Percentiles rank a stretch among this genome's conserved stretches.
Evolutionary conservation across 1,139 yeast species (phyloP).

Genomic region (Geotrichum candidum): DNA sequence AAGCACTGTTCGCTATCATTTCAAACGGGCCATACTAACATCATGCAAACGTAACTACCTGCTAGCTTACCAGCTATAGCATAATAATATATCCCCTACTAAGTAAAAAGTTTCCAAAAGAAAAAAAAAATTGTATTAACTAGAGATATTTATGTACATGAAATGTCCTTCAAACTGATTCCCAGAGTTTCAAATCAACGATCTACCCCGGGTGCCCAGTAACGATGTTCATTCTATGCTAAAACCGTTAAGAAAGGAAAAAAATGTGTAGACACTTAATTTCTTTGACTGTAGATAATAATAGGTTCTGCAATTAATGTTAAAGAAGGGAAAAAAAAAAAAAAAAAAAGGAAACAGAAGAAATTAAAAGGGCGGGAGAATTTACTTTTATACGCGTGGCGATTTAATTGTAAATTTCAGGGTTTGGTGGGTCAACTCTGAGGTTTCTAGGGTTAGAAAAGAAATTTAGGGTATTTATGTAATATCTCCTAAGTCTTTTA

Average conservation of each 20-base stretch:
- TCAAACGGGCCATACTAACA: too few relatives aligned
- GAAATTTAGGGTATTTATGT: too few relatives aligned
- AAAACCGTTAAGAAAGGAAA: constrained; percentile 5
- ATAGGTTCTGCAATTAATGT: constrained; percentile 6
- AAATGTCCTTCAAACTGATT: constrained; percentile 30
- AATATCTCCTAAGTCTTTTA: too few relatives aligned
- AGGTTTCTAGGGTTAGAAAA: not conserved
- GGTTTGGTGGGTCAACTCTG: not conserved
- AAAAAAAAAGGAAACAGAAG: not conserved
- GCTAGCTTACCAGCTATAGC: too few relatives aligned
- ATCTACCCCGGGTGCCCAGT: constrained; percentile 37
- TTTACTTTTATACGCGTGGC: not conserved
- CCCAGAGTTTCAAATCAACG: constrained; percentile 31
- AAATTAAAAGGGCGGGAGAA: not conserved
- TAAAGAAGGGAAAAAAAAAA: not conserved
- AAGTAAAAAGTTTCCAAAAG: not conserved
- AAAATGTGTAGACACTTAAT: constrained; percentile 19
- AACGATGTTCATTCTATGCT: constrained; percentile 26
- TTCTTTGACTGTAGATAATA: constrained; percentile 9
- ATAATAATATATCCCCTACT: too few relatives aligned
- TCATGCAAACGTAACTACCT: too few relatives aligned
- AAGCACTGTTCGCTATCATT: too few relatives aligned
- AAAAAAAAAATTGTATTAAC: not conserved
- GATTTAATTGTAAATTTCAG: not conserved
- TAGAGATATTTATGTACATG: not conserved